phyloP scores from a whole-genome alignment of 768 basidiomycete genomes.

The Xerocomellus intermedius region DNA sequence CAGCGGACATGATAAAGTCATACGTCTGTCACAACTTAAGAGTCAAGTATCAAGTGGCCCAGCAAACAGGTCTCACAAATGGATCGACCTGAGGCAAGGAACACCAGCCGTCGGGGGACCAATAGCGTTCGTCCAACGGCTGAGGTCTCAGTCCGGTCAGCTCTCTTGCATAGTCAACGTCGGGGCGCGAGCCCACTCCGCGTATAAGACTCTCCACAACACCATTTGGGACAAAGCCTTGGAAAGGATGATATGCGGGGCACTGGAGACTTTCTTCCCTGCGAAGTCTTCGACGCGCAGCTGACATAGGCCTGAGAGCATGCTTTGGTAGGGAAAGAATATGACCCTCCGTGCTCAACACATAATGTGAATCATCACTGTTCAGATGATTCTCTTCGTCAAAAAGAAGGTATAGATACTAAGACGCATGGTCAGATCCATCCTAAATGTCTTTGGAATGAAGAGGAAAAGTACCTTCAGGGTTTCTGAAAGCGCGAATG shows the following conservation, averaged over 20 bases:
- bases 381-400: constrained; percentile 80
- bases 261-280: constrained; percentile 70
- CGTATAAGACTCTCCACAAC: constrained; percentile 50
- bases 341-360: constrained; percentile 97
- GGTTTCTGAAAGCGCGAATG: constrained; percentile 91
- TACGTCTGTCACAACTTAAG: constrained; percentile 52
- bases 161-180: constrained; percentile 78
- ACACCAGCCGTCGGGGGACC: constrained; percentile 76
- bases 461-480: constrained; percentile 59
- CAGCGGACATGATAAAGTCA: constrained; percentile 74
- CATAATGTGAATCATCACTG: constrained; percentile 76
- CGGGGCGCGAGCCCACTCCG: constrained; percentile 69
- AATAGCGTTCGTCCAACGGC: constrained; percentile 51
- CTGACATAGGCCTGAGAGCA: constrained; percentile 55
- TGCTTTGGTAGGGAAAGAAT: constrained; percentile 63
- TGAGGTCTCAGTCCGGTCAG: constrained; percentile 56
- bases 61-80: constrained; percentile 50
- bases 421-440: not conserved
- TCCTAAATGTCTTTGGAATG: not conserved
- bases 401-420: constrained; percentile 94
- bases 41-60: not conserved
- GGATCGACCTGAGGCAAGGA: constrained; percentile 62
- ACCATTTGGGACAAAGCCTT: constrained; percentile 32
- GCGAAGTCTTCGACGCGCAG: constrained; percentile 58
- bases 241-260: constrained; percentile 57